A percentile compares a stretch with the other conserved stretches of the same genome.
Conservation (phyloP, 331 rosid genomes). For the Cydonia oblonga region DNA sequence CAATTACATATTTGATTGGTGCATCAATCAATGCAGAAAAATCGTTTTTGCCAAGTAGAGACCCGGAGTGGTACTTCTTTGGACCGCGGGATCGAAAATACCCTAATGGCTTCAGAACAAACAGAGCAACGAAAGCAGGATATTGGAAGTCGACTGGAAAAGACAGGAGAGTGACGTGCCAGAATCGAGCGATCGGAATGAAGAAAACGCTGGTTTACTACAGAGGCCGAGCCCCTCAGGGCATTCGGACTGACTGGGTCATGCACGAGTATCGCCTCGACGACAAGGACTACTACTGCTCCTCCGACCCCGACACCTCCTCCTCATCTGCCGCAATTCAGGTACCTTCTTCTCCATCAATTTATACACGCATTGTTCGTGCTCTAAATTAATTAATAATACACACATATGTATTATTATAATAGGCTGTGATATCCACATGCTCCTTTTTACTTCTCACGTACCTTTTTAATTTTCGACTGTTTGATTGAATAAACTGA, state of each 20-base stretch:
- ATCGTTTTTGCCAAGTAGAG: conserved; percentile 91
- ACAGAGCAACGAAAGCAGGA: conserved; percentile 92
- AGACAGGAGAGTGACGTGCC: conserved; percentile 64
- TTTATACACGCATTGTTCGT: not conserved
- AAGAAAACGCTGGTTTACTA: conserved; percentile 94
- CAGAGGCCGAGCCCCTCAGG: conserved; percentile 95
- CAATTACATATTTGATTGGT: not conserved
- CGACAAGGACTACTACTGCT: conserved; percentile 44
- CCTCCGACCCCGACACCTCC: conserved; percentile 27
- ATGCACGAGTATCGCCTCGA: conserved; percentile 98
- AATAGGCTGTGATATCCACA: no score
- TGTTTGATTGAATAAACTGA: no score
- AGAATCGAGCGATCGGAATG: conserved; percentile 84
- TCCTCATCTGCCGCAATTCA: conserved; percentile 40
- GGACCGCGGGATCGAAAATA: conserved; percentile 90
- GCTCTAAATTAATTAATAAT: not conserved
- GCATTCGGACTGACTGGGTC: conserved; percentile 92
- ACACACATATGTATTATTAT: not conserved
- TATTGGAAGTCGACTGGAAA: conserved; percentile 97
- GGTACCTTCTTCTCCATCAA: conserved; percentile 16
- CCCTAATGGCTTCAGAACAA: conserved; percentile 92
- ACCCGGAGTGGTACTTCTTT: conserved; percentile 97
- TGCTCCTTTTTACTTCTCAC: no score
- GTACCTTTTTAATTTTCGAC: no score
- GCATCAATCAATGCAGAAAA: conserved; percentile 35